Evolutionary conservation across 108 stramenopile species (phyloP), one percentile per base, ranked within the genome.

Genomic region (Stephanodiscus triporus): DNA sequence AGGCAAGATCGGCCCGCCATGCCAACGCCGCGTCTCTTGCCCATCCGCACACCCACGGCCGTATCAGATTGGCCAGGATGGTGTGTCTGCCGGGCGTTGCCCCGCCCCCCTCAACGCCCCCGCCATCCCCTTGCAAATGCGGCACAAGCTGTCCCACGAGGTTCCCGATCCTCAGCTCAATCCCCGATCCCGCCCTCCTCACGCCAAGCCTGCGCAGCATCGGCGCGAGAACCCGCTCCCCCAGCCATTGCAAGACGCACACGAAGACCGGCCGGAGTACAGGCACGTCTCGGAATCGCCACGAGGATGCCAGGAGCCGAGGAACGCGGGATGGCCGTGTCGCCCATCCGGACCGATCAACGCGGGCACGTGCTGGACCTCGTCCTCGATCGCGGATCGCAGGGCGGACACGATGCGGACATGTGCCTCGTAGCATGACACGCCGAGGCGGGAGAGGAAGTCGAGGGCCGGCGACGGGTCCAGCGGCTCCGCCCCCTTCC

Each of bases 261-360:
- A 90, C 86, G 40, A 95, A 66, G 42, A 95, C 84, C 0, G 90
- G 89, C 5, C 91, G 84, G 22, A 95, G 68, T 73, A 91, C 94
- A 29, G 94, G 86, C 17, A 91, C 78, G 20, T 86, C 86, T 9
- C 88, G 86, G 64, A 87, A 91, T n/a, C 65, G 80, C 91, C 90
- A 95, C 30, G 86, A 87, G 20, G 76, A 81, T 45, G 80, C 64
- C 23, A 95, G 73, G 57, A 95, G 42, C 84, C 73, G 75, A 92
- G 66, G 11, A 95, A 55, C 13, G 89, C 51, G 6, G 40, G 67
- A 32, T 75, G 77, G 9, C 77, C 73, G 2, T 26, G 54, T 11
- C 66, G 68, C 16, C 62, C 80, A 43, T 16, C 50, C 51, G n/a
- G n/a, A 30, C n/a, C 51, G 43, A n/a, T 38, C 34, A 29, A 17